A percentile compares a stretch with the other conserved stretches of the same genome.
Evolutionary conservation across 345 rosid genomes (phyloP).

Genomic region (Corchorus olitorius): DNA sequence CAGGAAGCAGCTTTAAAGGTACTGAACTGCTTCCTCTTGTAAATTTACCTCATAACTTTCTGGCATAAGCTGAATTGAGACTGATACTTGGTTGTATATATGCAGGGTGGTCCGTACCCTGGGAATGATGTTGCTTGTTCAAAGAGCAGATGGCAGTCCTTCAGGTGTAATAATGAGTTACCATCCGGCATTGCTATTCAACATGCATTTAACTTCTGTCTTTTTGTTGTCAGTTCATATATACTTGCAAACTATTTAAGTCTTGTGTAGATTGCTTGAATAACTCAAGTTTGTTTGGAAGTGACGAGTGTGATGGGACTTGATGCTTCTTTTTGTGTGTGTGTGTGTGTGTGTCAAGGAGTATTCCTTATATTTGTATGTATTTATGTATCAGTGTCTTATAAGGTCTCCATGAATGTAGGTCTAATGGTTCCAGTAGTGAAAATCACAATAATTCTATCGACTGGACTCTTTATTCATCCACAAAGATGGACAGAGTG

Average conservation of each 20-base stretch:
- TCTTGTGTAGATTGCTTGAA: constrained; percentile 8
- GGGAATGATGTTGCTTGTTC: constrained; percentile 54
- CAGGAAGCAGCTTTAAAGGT: constrained; percentile 88
- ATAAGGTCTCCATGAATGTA: constrained; percentile 31
- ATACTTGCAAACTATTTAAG: background rate
- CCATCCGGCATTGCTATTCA: background rate
- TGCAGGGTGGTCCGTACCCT: constrained; percentile 61
- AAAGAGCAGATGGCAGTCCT: constrained; percentile 69
- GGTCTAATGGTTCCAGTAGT: constrained; percentile 62
- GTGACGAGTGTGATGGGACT: background rate
- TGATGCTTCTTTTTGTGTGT: constrained; percentile 12
- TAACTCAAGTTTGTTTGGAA: constrained; percentile 10
- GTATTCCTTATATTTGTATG: constrained; percentile 11
- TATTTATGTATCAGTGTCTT: constrained; percentile 15
- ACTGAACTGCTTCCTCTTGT: constrained; percentile 16
- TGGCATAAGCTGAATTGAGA: background rate
- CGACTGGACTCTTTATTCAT: constrained; percentile 76
- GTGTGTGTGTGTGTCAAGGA: too few relatives aligned
- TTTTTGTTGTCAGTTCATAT: constrained; percentile 10
- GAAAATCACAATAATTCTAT: constrained; percentile 47
- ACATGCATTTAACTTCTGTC: background rate
- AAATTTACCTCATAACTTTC: constrained; percentile 4
- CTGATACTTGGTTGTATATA: constrained; percentile 26
- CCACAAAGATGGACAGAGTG: constrained; percentile 52
- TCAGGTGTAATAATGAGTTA: constrained; percentile 42